A percentile compares a stretch with the other conserved stretches of the same genome.
Conservation (phyloP, 1,284 basidiomycete genomes). For the Microstroma glucosiphilum region DNA sequence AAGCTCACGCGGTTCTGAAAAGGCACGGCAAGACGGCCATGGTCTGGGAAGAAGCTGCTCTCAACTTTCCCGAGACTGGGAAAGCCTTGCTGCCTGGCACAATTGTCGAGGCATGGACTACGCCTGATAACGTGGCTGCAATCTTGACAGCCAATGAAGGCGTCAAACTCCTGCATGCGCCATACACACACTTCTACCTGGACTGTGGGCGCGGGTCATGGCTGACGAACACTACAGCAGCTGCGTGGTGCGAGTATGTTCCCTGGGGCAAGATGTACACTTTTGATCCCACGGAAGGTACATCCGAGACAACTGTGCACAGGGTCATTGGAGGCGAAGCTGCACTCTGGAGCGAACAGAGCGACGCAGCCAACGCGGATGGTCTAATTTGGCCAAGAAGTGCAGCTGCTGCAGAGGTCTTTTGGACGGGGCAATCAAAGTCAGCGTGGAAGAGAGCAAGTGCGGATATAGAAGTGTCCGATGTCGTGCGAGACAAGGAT, state of each 20-base stretch:
- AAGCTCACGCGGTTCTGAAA: conserved; percentile 56
- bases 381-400: conserved; percentile 69
- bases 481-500: no score
- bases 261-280: conserved; percentile 57
- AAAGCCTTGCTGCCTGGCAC: conserved; percentile 62
- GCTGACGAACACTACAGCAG: conserved; percentile 61
- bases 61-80: conserved; percentile 28
- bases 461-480: no score
- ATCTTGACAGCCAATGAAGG: conserved; percentile 63
- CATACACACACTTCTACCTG: conserved; percentile 71
- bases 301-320: conserved; percentile 49
- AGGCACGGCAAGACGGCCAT: conserved; percentile 59
- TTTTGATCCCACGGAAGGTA: conserved; percentile 60
- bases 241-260: conserved; percentile 56
- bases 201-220: conserved; percentile 65
- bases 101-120: conserved; percentile 68
- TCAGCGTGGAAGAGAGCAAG: no score
- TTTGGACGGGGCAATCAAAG: conserved; percentile 63
- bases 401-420: conserved; percentile 70
- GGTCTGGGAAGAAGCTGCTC: conserved; percentile 63
- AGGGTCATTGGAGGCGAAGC: conserved; percentile 67
- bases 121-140: conserved; percentile 58
- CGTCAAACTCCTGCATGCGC: conserved; percentile 57
- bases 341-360: conserved; percentile 73
- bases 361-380: conserved; percentile 66